Evolutionary conservation across 2,329 filamentous ascomycete genomes (phyloP), one percentile per base, ranked within the genome.

Genomic region (Trichothecium sympodiale): DNA sequence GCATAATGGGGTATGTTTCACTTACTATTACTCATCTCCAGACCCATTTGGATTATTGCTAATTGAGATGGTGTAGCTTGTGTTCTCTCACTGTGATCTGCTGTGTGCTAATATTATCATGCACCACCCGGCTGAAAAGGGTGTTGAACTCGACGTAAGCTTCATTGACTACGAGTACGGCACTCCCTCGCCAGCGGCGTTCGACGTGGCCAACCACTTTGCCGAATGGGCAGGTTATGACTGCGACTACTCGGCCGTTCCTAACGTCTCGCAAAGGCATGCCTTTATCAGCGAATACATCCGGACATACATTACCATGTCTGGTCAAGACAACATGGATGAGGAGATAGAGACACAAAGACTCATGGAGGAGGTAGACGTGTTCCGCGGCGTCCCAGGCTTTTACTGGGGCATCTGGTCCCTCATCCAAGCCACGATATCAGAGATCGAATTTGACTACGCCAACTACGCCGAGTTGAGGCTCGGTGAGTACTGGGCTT

Each of bases 101-200:
- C 69, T 98, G n/a, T 86, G 83, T 56, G 91, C 88, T 46, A 98
- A 98, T 55, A 84, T 98, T 45, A 96, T 98, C 51, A 76, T 95
- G 44, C 69, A 85, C 45, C 53, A 50, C 31, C 46, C 59, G 20
- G 50, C 47, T 27, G 41, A 45, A 15, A 46, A 45, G 17, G 48
- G 55, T 12, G 51, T 60, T 20, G 55, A 46, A 35, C 46, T 57
- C 25, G 54, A 66, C 17, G 65, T 71, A 33, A 68, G 74, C 52
- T 96, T 98, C 61, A 98, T 98, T 56, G 91, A 98, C 62, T 98
- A 96, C 65, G 91, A 98, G 59, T 98, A 98, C 59, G 87, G 88
- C 12, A 91, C 86, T 4, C 88, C 91, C 3, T 89, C 88, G 1
- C 89, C 89, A 2, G 87, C 88, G 4, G 88, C 89, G 2, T 98